Evolutionary conservation across 768 basidiomycete species (phyloP).

Genomic region (Tulasnella sp.): DNA sequence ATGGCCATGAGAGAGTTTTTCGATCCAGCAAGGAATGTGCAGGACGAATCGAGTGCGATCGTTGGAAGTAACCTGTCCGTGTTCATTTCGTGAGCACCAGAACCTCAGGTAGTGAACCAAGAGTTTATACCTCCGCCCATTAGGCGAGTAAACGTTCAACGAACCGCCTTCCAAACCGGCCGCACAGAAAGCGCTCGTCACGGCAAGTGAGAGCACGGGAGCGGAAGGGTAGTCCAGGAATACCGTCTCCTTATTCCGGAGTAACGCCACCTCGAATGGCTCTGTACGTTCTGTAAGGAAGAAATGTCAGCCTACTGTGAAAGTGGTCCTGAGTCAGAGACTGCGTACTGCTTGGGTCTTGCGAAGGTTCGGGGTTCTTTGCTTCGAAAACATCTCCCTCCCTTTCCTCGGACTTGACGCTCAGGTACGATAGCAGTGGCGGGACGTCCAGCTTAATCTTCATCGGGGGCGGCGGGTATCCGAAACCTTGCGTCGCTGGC

Average conservation of each 20-base stretch:
- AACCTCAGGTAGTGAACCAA: slow-evolving; percentile 9
- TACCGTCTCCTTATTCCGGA: slow-evolving; percentile 67
- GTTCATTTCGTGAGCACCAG: slow-evolving; percentile 6
- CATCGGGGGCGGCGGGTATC: slow-evolving; percentile 31
- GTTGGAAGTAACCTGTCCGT: slow-evolving; percentile 71
- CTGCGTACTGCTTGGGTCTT: slow-evolving; percentile 50
- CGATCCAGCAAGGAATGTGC: slow-evolving; percentile 67
- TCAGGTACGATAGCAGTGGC: slow-evolving; percentile 62
- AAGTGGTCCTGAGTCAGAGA: slow-evolving; percentile 31
- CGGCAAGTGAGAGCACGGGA: slow-evolving; percentile 67
- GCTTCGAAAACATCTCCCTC: slow-evolving; percentile 71
- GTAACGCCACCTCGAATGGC: slow-evolving; percentile 68
- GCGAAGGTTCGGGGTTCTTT: slow-evolving; percentile 63
- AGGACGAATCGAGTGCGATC: slow-evolving; percentile 69
- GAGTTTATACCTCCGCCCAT: slow-evolving; percentile 71
- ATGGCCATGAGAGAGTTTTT: slow-evolving; percentile 70
- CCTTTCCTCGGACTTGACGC: slow-evolving; percentile 62
- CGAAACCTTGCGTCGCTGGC: slow-evolving; percentile 26
- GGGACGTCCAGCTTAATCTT: slow-evolving; percentile 56
- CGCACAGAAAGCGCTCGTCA: slow-evolving; percentile 69
- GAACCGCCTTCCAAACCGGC: slow-evolving; percentile 78
- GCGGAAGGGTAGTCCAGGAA: slow-evolving; percentile 90
- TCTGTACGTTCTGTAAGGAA: slow-evolving; percentile 45
- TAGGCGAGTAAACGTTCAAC: slow-evolving; percentile 81
- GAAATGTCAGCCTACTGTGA: not conserved